Percentiles rank a stretch among this genome's conserved stretches.
Conservation (phyloP, 1,284 basidiomycete genomes). For the Cystobasidium pallidum region DNA sequence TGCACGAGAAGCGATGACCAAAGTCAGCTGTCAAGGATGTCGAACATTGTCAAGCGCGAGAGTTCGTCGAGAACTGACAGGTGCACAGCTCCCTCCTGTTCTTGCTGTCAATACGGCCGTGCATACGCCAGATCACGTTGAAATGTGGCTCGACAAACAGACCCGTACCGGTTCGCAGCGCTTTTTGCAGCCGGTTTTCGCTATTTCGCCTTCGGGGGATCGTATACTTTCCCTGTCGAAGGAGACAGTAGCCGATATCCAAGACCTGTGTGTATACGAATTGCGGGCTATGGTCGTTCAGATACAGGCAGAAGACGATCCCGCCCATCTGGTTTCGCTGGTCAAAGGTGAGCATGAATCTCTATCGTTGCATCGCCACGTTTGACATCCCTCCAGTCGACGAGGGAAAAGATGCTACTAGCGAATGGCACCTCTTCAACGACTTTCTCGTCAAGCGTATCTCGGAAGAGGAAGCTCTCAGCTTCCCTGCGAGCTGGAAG, state of each 20-base stretch:
- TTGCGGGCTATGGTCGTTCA: constrained; percentile 80
- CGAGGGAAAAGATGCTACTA: constrained; percentile 59
- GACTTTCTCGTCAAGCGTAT: constrained; percentile 90
- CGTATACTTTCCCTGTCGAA: constrained; percentile 35
- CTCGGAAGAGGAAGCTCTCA: constrained; percentile 79
- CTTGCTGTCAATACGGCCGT: constrained; percentile 85
- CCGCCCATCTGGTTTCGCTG: constrained; percentile 86
- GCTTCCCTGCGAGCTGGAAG: constrained; percentile 90
- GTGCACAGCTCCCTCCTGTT: constrained; percentile 70
- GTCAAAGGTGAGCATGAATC: constrained; percentile 58
- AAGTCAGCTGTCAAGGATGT: constrained; percentile 82
- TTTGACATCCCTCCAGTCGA: too few relatives aligned
- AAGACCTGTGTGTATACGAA: constrained; percentile 66
- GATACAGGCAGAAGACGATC: constrained; percentile 73
- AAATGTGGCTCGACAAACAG: constrained; percentile 72
- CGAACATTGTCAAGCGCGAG: constrained; percentile 74
- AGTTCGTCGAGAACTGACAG: constrained; percentile 66
- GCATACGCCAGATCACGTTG: constrained; percentile 72
- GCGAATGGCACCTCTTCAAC: constrained; percentile 89
- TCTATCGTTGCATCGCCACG: too few relatives aligned
- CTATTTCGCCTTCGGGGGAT: constrained; percentile 49
- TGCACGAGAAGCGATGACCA: constrained; percentile 77
- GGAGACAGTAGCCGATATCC: constrained; percentile 63
- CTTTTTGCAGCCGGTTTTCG: constrained; percentile 55
- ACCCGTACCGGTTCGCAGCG: constrained; percentile 20